A percentile compares a stretch with the other conserved stretches of the same genome.
Evolutionary conservation across 768 basidiomycete species (phyloP).

Genomic region (Hericium coralloides): DNA sequence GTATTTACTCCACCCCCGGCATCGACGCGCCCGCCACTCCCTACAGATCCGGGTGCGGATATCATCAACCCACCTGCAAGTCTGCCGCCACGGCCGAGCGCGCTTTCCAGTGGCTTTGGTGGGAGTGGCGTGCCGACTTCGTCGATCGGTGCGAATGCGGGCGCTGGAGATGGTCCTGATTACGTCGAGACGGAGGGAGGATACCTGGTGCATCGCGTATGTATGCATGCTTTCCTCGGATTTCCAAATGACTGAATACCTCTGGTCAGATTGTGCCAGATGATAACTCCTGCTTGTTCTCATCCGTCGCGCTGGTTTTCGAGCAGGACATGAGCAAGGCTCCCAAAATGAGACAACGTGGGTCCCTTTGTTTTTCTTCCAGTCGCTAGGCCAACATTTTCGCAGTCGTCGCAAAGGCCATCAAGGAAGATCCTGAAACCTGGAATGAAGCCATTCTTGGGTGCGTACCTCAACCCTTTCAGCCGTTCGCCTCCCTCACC

Average conservation of each 20-base stretch:
- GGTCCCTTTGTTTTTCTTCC: constrained; percentile 13
- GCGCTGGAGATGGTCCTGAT: constrained; percentile 35
- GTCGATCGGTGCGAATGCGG: constrained; percentile 13
- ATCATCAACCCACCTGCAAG: constrained; percentile 17
- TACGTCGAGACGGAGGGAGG: constrained; percentile 55
- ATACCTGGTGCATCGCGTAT: constrained; percentile 66
- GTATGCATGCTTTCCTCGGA: constrained; percentile 10
- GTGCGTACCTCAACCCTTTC: constrained; percentile 29
- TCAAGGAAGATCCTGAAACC: constrained; percentile 56
- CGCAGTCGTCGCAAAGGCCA: constrained; percentile 78
- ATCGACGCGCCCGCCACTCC: constrained; percentile 6
- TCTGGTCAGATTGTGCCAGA: constrained; percentile 74
- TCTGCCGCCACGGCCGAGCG: constrained; percentile 8
- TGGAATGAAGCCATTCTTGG: constrained; percentile 87
- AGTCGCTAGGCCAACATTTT: not conserved
- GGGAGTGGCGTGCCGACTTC: constrained; percentile 9
- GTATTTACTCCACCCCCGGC: constrained; percentile 14
- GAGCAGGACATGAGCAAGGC: constrained; percentile 74
- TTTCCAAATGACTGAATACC: not conserved
- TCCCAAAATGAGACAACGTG: constrained; percentile 64
- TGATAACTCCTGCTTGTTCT: constrained; percentile 94
- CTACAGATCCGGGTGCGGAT: constrained; percentile 16
- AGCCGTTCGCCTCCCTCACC: not conserved
- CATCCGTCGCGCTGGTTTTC: constrained; percentile 77
- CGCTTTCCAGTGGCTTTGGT: not conserved